These are phyloP conservation scores for Botrytis byssoidea DNA, from an alignment of 2,329 filamentous ascomycete species.

Conservation along the genomic window DNA sequence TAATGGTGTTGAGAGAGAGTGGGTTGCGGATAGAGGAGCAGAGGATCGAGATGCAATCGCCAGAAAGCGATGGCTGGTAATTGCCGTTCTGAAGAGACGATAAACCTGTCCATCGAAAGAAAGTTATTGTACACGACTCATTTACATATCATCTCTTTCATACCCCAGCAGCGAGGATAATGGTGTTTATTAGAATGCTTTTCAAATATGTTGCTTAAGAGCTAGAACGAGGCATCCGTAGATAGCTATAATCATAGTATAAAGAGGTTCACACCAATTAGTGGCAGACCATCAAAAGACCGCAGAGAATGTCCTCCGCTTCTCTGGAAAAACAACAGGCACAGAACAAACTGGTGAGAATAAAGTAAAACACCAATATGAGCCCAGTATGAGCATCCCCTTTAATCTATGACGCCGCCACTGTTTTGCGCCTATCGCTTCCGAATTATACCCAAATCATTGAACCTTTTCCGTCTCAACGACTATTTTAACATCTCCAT, in stretches of 20 bases:
- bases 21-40: constrained; percentile 57
- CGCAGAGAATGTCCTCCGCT: neutral
- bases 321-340: neutral
- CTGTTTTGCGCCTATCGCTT: neutral
- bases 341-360: neutral
- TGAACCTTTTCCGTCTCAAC: constrained; percentile 26
- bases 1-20: constrained; percentile 60
- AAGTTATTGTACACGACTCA: neutral
- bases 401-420: neutral
- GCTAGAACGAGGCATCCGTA: neutral
- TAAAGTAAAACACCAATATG: neutral
- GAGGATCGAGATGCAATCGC: constrained; percentile 61
- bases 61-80: constrained; percentile 69
- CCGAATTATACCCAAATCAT: neutral
- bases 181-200: neutral
- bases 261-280: constrained; percentile 10
- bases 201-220: neutral
- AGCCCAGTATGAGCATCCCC: neutral
- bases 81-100: constrained; percentile 49
- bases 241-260: neutral
- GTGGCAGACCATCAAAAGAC: constrained; percentile 15
- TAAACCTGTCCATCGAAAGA: neutral
- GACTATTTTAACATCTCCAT: constrained; percentile 35
- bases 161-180: neutral
- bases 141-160: neutral